These are phyloP conservation scores for Cruciata laevipes DNA, from an alignment of 257 asterid genomes.

Conservation along the genomic window DNA sequence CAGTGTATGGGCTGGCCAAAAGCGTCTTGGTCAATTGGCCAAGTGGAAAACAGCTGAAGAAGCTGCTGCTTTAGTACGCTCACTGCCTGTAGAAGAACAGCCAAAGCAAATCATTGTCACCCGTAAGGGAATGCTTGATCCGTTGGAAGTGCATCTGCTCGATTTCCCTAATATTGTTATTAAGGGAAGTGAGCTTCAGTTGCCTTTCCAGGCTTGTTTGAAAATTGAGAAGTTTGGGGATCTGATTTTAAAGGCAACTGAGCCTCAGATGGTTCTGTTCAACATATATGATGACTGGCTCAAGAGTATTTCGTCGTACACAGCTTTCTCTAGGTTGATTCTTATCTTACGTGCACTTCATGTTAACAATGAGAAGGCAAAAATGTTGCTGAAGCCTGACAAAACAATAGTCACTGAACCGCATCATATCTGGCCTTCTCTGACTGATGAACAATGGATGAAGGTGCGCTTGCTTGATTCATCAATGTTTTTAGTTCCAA, in stretches of 20 bases:
- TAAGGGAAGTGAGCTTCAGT: constrained; percentile 98
- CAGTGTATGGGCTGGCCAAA: constrained; percentile 99
- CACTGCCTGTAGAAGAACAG: constrained; percentile 96
- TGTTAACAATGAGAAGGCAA: constrained; percentile 92
- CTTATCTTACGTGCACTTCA: constrained; percentile 91
- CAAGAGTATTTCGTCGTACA: constrained; percentile 89
- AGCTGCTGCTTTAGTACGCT: constrained; percentile 96
- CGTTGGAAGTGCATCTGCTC: constrained; percentile 94
- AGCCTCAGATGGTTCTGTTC: constrained; percentile 97
- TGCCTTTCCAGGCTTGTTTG: constrained; percentile 99
- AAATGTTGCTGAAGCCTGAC: constrained; percentile 98
- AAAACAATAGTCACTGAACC: constrained; percentile 87
- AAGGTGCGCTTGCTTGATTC: constrained; percentile 44
- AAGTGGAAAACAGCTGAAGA: constrained; percentile 99
- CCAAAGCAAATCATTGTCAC: constrained; percentile 97
- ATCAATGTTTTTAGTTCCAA: background rate
- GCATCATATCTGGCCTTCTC: constrained; percentile 98
- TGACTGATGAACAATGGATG: constrained; percentile 92
- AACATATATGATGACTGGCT: constrained; percentile 98
- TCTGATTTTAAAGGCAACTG: constrained; percentile 93
- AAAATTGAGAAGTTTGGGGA: constrained; percentile 99
- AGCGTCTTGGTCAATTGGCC: constrained; percentile 97
- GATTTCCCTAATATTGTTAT: constrained; percentile 97
- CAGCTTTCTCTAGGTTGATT: constrained; percentile 95
- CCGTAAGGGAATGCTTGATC: constrained; percentile 98